A percentile compares a stretch with the other conserved stretches of the same genome.
These are phyloP conservation scores for Basidiobolus meristosporus DNA, from an alignment of 371 early-diverging fungal species.

Conservation along the genomic window DNA sequence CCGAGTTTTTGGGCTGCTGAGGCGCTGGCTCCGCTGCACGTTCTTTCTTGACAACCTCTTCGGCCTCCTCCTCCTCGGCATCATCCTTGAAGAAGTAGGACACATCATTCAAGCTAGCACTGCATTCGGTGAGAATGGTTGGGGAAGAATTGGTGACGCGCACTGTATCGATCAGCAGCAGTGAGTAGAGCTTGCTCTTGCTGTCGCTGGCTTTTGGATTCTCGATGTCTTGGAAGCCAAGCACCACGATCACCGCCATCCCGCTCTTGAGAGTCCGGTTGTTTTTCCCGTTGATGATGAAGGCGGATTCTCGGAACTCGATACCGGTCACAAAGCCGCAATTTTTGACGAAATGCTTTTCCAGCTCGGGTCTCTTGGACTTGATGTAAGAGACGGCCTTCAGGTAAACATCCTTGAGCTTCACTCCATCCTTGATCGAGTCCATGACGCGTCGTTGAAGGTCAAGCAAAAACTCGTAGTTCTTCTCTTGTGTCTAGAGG, in stretches of 20 bases:
- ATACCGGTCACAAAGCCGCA: conserved; percentile 91
- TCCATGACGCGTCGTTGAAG: conserved; percentile 54
- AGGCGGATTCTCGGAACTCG: conserved; percentile 78
- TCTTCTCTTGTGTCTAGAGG: conserved; percentile 57
- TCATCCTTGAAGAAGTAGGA: conserved; percentile 58
- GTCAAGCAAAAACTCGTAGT: conserved; percentile 73
- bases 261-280: conserved; percentile 42
- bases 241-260: conserved; percentile 67
- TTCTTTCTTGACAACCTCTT: conserved; percentile 13
- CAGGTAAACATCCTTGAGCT: conserved; percentile 57
- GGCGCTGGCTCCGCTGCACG: conserved; percentile 9
- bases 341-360: conserved; percentile 58
- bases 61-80: conserved; percentile 14
- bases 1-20: conserved; percentile 26
- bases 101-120: conserved; percentile 50
- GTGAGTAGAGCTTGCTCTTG: conserved; percentile 59
- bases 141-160: conserved; percentile 40
- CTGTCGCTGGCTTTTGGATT: conserved; percentile 49
- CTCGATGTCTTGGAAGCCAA: conserved; percentile 75
- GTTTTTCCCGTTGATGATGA: conserved; percentile 51
- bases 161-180: conserved; percentile 70
- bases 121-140: conserved; percentile 47
- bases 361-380: conserved; percentile 68
- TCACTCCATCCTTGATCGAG: conserved; percentile 55
- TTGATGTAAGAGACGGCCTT: conserved; percentile 44